Evolutionary conservation across 345 rosid genomes (phyloP).

Genomic region (Lenwebbia sp.): DNA sequence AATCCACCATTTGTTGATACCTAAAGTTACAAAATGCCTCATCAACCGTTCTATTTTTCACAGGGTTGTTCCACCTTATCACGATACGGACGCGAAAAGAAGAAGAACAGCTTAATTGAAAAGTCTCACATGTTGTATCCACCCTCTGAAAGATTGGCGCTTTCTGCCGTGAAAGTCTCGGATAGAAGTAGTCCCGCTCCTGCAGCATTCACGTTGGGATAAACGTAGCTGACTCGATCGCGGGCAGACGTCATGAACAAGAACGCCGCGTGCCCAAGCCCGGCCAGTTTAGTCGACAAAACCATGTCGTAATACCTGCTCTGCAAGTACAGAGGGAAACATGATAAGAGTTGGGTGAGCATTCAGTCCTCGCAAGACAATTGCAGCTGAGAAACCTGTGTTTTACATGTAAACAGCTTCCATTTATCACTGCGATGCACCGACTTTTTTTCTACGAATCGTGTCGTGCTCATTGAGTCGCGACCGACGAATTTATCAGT

Average conservation of each 20-base stretch:
- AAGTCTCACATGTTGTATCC: conserved; percentile 58
- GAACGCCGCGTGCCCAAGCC: conserved; percentile 86
- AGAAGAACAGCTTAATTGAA: background rate
- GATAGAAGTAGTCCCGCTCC: conserved; percentile 85
- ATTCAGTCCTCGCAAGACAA: background rate
- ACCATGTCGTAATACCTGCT: conserved; percentile 90
- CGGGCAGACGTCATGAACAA: conserved; percentile 82
- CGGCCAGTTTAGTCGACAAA: conserved; percentile 84
- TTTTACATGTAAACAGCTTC: background rate
- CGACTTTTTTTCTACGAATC: background rate
- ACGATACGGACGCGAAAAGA: background rate
- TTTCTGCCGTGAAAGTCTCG: conserved; percentile 58
- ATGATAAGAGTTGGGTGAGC: background rate
- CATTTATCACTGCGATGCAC: background rate
- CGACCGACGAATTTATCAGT: background rate
- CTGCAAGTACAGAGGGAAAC: conserved; percentile 24
- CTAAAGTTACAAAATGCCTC: conserved; percentile 20
- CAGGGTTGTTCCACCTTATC: background rate
- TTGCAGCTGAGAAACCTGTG: background rate
- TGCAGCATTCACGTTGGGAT: conserved; percentile 92
- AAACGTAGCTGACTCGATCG: conserved; percentile 74
- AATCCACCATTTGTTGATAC: conserved; percentile 79
- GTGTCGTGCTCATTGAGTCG: background rate
- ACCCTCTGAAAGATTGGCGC: conserved; percentile 56
- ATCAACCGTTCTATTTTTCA: background rate